Base-by-base conservation (phyloP, 1,284 basidiomycete genomes). In the Puccinia polysora region DNA sequence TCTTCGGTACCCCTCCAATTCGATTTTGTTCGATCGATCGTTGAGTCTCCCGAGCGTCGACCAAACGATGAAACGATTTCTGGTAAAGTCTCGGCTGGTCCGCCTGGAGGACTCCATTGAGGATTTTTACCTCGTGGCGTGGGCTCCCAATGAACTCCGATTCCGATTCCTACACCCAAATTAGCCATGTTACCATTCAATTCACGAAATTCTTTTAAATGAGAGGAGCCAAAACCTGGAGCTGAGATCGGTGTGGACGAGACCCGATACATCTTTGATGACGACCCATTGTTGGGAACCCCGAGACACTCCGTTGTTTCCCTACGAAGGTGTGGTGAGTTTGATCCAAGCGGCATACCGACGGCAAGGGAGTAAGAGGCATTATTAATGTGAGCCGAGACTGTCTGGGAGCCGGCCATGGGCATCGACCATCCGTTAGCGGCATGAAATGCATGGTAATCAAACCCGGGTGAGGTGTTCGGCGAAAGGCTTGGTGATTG, bases 71-170 rank as follows among this genome's bases (percentile, higher is more conserved):
- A 40, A 4, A 43, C 40, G 12, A 63, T 18, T 8, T 45, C 28
- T 18, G 18, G 25, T 0, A 63, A 15, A 40, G 52, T 34, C n/a
- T 38, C 52, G 5, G 25, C 64, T 36, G 47, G 43, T 0, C 45
- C 64, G 12, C 47, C 52, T 52, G 64, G 64, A 34, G 64, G 52
- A 25, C 64, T 65, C 64, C 64, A 65, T 23, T 52, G 30, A 14
- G 34, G 45, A 52, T 30, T 28, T 69, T 69, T 58, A 18, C 30
- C 67, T 14, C 55, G 67, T 36, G 53, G 25, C 20, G 38, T 45
- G 14, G 65, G 53, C 28, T 69, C 67, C 67, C 67, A 69, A 47
- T 49, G 53, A 18, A 69, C 56, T 12, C 67, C 67, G 18, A 69
- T 69, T 5, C 67, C 67, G 18, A 69, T 58, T 30, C 67, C 56